Percentiles rank a stretch among this genome's conserved stretches.
Conservation (phyloP, 257 asterid genomes). For the Ehretia macrophylla region DNA sequence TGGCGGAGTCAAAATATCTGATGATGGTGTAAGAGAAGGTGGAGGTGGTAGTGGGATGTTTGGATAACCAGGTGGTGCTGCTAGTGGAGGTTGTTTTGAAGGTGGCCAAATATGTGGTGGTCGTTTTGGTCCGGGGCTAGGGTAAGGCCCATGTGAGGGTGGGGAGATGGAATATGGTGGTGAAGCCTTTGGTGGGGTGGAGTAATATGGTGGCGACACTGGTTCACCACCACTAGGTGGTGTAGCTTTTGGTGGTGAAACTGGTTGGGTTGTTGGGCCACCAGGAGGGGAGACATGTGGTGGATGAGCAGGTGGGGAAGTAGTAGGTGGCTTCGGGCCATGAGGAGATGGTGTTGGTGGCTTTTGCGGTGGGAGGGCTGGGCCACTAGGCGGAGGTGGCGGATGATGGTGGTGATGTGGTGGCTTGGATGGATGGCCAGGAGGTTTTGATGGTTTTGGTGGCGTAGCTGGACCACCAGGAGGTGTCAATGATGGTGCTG, state of each 20-base stretch:
- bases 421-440: slow-evolving; percentile 16
- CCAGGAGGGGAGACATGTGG: slow-evolving; percentile 15
- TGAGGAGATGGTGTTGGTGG: slow-evolving; percentile 27
- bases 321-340: slow-evolving; percentile 15
- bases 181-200: slow-evolving; percentile 9
- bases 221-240: slow-evolving; percentile 10
- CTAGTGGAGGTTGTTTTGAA: slow-evolving; percentile 6
- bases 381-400: slow-evolving; percentile 14
- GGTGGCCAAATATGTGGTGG: slow-evolving; percentile 2
- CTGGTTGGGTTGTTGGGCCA: slow-evolving; percentile 18
- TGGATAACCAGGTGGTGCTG: slow-evolving; percentile 6
- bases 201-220: slow-evolving; percentile 16
- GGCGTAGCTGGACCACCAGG: slow-evolving; percentile 3
- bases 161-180: slow-evolving; percentile 5
- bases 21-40: slow-evolving; percentile 9
- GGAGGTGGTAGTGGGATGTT: slow-evolving; percentile 5
- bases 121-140: slow-evolving; percentile 13
- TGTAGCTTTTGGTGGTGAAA: slow-evolving; percentile 19
- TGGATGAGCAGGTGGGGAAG: slow-evolving; percentile 18
- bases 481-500: slow-evolving; percentile 11
- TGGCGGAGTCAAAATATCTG: slow-evolving; percentile 15
- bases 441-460: slow-evolving; percentile 18
- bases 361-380: slow-evolving; percentile 14
- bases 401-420: slow-evolving; percentile 1
- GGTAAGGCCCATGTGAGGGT: not conserved